Base-by-base conservation (phyloP, 2,329 filamentous ascomycete species). In the Aspergillus melleus region DNA sequence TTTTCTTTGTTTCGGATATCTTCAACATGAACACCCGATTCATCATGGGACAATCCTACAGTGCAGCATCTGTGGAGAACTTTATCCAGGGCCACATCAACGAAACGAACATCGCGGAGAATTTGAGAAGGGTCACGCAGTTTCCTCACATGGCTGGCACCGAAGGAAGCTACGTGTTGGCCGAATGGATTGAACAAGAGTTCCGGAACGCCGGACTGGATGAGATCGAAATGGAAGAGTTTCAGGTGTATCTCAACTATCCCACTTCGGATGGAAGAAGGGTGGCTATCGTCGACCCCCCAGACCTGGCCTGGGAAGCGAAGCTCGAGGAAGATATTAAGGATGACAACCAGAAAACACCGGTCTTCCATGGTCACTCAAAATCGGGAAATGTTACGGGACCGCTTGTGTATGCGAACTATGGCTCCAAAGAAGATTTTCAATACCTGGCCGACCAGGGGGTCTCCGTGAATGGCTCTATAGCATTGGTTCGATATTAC, bases 61-160 rank as follows among this genome's bases (percentile, higher is more conserved):
- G 95, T 67, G 89, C 93, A 2, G 92, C 96, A 70, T 89, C 87
- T 63, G 86, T 98, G 59, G 87, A 91, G 58, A 81, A 85, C 59
- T 91, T 89, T 75, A 84, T 96, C 26, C 87, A 95, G 74, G 81
- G 83, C 52, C 87, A 86, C 67, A 85, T 96, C 65, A 89, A 96
- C 70, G 81, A 86, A 57, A 82, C 83, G 60, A 82, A 84, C 54
- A 89, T 95, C 73, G 84, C 87, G 64, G 88, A 90, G 46, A 90
- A 90, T 59, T 78, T 96, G 61, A 81, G 85, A 69, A 90, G 93
- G 70, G 87, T 94, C 63, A 94, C 92, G 4, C 85, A 85, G 58
- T 96, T 91, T 72, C 90, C 95, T 62, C 95, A 98, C 75, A 83
- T 98, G 63, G 95, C 92, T 2, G 95, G 95, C n/a, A 96, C 92